Percentiles rank a stretch among this genome's conserved stretches.
Conservation (phyloP, 352 stramenopile genomes). For the Globisporangium iwayamae region DNA sequence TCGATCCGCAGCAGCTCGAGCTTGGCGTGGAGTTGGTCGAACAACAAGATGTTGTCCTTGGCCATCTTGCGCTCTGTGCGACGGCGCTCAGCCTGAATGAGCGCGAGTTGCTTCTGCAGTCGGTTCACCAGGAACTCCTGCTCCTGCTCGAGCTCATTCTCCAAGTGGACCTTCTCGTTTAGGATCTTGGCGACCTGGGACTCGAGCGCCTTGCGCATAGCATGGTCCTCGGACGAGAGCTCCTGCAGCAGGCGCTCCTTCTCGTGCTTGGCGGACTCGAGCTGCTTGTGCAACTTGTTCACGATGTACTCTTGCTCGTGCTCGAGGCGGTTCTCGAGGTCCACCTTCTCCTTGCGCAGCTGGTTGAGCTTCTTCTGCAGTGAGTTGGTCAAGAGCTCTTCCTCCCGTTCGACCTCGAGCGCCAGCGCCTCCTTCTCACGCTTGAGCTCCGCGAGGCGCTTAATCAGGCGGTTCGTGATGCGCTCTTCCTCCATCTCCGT, state of each 20-base stretch:
- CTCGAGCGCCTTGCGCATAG: constrained; percentile 62
- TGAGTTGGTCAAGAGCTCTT: constrained; percentile 89
- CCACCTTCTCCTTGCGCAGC: constrained; percentile 86
- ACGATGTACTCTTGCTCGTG: constrained; percentile 91
- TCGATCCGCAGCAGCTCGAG: constrained; percentile 52
- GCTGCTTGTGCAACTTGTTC: constrained; percentile 87
- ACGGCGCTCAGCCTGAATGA: constrained; percentile 64
- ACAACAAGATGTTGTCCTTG: constrained; percentile 63
- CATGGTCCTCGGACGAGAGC: constrained; percentile 62
- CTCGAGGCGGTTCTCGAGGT: constrained; percentile 91
- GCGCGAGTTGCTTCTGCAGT: constrained; percentile 77
- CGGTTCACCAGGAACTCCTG: constrained; percentile 87
- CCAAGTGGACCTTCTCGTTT: constrained; percentile 79
- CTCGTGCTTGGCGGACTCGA: constrained; percentile 62
- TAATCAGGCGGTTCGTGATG: constrained; percentile 82
- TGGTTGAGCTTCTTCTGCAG: constrained; percentile 89
- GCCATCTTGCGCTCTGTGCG: constrained; percentile 70
- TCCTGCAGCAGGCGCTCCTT: constrained; percentile 70
- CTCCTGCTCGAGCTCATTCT: constrained; percentile 87
- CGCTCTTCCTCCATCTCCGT: constrained; percentile 84
- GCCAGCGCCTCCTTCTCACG: constrained; percentile 88
- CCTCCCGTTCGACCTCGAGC: constrained; percentile 86
- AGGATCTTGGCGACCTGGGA: constrained; percentile 79
- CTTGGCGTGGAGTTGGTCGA: constrained; percentile 70
- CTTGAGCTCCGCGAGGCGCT: constrained; percentile 74